Conservation (phyloP, 2,329 filamentous ascomycete genomes). For the Penicillium sp. region DNA sequence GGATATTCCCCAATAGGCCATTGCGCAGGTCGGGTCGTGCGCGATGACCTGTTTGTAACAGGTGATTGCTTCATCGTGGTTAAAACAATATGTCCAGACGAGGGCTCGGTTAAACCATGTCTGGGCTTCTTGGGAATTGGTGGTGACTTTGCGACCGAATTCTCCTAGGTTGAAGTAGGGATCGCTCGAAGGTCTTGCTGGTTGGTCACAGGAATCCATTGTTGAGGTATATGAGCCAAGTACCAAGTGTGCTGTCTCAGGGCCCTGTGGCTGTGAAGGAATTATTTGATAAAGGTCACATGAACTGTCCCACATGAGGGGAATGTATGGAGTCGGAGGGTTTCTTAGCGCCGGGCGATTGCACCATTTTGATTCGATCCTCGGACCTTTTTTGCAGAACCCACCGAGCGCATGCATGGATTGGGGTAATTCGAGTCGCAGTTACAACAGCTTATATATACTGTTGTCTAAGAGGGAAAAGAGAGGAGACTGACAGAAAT, state of each 20-base stretch:
- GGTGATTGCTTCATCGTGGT: constrained; percentile 35
- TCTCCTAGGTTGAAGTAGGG: constrained; percentile 32
- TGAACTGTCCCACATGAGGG: constrained; percentile 1
- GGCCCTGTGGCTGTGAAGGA: neutral
- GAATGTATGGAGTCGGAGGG: constrained; percentile 12
- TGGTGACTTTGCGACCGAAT: constrained; percentile 35
- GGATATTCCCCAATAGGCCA: constrained; percentile 31
- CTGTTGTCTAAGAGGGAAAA: too few relatives aligned
- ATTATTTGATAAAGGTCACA: constrained; percentile 5
- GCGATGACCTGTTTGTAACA: constrained; percentile 32
- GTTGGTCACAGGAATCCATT: neutral
- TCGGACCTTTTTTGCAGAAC: constrained; percentile 11
- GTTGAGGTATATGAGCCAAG: neutral
- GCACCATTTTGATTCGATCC: constrained; percentile 5
- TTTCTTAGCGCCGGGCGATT: constrained; percentile 8
- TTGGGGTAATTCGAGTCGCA: too few relatives aligned
- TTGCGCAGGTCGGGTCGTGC: constrained; percentile 30
- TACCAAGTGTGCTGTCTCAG: neutral
- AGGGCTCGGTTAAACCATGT: constrained; percentile 35
- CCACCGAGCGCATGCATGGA: neutral
- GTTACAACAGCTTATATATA: too few relatives aligned
- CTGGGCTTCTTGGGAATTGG: constrained; percentile 28
- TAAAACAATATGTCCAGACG: constrained; percentile 36
- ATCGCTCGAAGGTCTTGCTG: constrained; percentile 14
- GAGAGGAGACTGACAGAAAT: too few relatives aligned